Percentiles rank a stretch among this genome's conserved stretches.
Conservation (phyloP, 163 green algal genomes). For the Botryococcus braunii region DNA sequence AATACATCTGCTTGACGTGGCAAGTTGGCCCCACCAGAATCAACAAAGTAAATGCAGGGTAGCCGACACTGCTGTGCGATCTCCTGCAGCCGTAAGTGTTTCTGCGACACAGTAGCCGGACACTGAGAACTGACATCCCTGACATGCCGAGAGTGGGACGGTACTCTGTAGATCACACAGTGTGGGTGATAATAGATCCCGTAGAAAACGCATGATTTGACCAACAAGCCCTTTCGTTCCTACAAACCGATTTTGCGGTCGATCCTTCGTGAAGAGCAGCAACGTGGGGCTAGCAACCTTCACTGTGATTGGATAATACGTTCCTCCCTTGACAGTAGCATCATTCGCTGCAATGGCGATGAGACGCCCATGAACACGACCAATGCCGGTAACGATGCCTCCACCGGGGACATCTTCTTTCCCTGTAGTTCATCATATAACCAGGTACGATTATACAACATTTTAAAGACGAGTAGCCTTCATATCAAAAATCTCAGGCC, state of each 20-base stretch:
- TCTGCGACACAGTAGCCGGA: slow-evolving; percentile 39
- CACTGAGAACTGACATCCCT: no score
- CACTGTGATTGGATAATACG: slow-evolving; percentile 91
- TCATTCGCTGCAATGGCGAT: slow-evolving; percentile 81
- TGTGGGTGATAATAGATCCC: no score
- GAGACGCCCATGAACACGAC: slow-evolving; percentile 55
- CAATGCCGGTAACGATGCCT: slow-evolving; percentile 84
- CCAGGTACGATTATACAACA: no score
- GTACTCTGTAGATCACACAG: no score
- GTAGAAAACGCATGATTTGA: no score
- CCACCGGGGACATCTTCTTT: slow-evolving; percentile 69
- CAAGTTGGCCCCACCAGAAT: slow-evolving; percentile 84
- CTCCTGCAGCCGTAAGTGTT: slow-evolving; percentile 76
- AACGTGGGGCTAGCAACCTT: no score
- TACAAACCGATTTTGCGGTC: no score
- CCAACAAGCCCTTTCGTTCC: no score
- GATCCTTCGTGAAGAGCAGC: no score
- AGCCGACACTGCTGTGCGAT: slow-evolving; percentile 64
- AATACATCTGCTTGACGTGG: slow-evolving; percentile 71
- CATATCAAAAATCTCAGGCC: no score
- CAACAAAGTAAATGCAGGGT: slow-evolving; percentile 90
- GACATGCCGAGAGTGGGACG: no score
- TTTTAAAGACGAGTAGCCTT: no score
- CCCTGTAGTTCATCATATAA: slow-evolving; percentile 44
- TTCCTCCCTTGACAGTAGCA: slow-evolving; percentile 82